A percentile compares a stretch with the other conserved stretches of the same genome.
phyloP scores from a whole-genome alignment of 208 protist genomes.

The Strigomonas oncopelti region DNA sequence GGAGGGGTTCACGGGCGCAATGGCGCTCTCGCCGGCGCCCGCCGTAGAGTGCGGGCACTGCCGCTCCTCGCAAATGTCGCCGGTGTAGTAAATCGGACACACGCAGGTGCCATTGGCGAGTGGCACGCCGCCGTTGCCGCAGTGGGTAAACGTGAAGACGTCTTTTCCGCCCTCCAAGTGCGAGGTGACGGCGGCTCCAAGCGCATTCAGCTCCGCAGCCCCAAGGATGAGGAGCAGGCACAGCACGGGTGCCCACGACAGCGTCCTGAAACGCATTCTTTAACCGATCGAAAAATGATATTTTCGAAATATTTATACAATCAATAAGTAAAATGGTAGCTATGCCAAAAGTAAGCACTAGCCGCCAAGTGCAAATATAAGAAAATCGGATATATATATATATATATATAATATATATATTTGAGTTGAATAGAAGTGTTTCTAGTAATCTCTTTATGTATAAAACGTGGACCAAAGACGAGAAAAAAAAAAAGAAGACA shows the following conservation, averaged over 20 bases:
- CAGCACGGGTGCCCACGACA: neutral
- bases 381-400: neutral
- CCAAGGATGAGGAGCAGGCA: neutral
- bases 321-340: neutral
- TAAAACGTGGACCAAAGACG: neutral
- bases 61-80: constrained; percentile 35
- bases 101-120: constrained; percentile 26
- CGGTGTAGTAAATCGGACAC: constrained; percentile 67
- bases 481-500: constrained; percentile 1
- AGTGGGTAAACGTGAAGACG: constrained; percentile 9
- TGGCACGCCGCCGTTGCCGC: constrained; percentile 53
- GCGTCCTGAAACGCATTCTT: neutral
- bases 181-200: neutral
- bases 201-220: neutral
- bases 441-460: constrained; percentile 6
- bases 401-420: constrained; percentile 1
- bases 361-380: too few species aligned
- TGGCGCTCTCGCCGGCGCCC: constrained; percentile 29
- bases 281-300: neutral
- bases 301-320: neutral
- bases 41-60: constrained; percentile 62
- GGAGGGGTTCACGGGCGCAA: constrained; percentile 32
- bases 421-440: neutral
- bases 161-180: neutral
- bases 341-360: neutral